Conservation (phyloP, 2,329 filamentous ascomycete genomes). For the Calonectria montana region DNA sequence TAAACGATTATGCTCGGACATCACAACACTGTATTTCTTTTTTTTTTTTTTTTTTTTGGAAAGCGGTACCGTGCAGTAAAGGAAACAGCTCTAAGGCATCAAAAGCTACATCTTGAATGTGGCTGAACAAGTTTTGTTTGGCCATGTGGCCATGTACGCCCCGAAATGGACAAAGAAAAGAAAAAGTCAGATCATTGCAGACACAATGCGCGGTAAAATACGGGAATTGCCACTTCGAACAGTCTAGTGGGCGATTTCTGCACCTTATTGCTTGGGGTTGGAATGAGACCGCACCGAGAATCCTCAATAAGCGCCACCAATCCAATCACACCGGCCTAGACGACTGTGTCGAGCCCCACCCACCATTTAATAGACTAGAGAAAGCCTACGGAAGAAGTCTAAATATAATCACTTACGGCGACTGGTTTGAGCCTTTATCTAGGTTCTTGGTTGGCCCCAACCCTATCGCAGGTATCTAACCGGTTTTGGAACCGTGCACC, state of each 20-base stretch:
- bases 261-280: neutral
- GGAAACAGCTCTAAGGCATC: neutral
- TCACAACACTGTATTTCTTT: no score
- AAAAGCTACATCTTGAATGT: neutral
- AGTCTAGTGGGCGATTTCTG: neutral
- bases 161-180: neutral
- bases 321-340: neutral
- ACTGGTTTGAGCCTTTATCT: neutral
- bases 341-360: neutral
- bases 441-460: neutral
- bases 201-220: no score
- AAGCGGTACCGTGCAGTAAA: no score
- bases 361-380: neutral
- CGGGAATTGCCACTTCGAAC: neutral
- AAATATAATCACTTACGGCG: neutral
- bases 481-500: neutral
- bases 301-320: neutral
- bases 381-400: neutral
- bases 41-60: no score
- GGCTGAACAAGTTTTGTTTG: neutral
- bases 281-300: neutral
- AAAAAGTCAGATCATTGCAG: neutral
- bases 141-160: neutral
- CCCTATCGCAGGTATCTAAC: neutral
- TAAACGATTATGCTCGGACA: no score